Conservation (phyloP, 1,284 basidiomycete species). For the Coniferiporia weirii region DNA sequence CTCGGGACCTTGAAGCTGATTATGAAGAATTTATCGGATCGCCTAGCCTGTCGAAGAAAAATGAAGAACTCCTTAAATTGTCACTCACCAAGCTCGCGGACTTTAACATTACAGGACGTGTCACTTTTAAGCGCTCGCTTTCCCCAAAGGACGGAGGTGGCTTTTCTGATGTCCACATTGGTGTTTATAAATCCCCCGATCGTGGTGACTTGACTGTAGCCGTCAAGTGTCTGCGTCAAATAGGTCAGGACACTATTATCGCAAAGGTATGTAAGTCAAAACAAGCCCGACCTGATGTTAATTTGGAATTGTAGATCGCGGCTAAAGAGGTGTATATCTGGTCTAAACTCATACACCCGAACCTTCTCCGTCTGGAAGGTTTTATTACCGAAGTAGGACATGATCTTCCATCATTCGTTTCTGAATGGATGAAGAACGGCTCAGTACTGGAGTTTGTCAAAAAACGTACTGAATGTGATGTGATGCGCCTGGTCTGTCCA, state of each 20-base stretch:
- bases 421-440: slow-evolving; percentile 9
- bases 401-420: neutral
- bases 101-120: neutral
- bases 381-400: neutral
- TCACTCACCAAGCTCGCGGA: slow-evolving; percentile 1
- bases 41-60: too few relatives aligned
- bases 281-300: neutral
- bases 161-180: neutral
- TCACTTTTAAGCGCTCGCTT: neutral
- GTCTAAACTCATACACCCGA: neutral
- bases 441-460: neutral
- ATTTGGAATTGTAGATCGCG: neutral
- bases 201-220: neutral
- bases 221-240: neutral
- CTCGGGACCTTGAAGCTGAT: too few relatives aligned
- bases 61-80: too few relatives aligned
- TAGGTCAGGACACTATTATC: neutral
- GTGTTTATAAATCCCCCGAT: neutral
- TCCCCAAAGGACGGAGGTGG: neutral
- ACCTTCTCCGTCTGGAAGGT: slow-evolving; percentile 3
- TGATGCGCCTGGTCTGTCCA: neutral
- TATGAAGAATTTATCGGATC: too few relatives aligned
- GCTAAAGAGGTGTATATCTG: slow-evolving; percentile 1
- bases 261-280: neutral
- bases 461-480: neutral